These are phyloP conservation scores for Furcasterigmium sp. DNA, from an alignment of 2,329 filamentous ascomycete genomes.

Conservation along the genomic window DNA sequence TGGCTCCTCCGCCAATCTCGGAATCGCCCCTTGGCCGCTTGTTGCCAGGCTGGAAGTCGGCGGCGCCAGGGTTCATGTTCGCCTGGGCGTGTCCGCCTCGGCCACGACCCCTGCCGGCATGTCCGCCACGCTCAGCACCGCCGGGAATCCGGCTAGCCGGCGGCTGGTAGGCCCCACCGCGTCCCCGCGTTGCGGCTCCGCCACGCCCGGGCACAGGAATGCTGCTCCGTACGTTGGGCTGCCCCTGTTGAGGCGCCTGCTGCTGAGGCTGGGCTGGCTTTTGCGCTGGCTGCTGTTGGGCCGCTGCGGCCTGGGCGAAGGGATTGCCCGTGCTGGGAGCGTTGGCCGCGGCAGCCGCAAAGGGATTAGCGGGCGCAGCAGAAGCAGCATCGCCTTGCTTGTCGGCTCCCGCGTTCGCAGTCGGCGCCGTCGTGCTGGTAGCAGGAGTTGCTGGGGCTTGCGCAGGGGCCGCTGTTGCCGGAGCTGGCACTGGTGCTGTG, in stretches of 20 bases:
- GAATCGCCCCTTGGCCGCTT: constrained; percentile 53
- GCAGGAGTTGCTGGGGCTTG: constrained; percentile 8
- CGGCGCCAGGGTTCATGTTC: constrained; percentile 43
- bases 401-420: not conserved
- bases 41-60: constrained; percentile 52
- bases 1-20: constrained; percentile 34
- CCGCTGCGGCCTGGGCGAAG: constrained; percentile 2
- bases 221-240: constrained; percentile 15
- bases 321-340: constrained; percentile 2
- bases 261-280: constrained; percentile 21
- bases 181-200: constrained; percentile 23
- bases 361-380: constrained; percentile 6
- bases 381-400: not conserved
- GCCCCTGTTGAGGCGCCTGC: constrained; percentile 12
- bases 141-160: constrained; percentile 29
- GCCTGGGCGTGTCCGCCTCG: constrained; percentile 32
- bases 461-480: constrained; percentile 2
- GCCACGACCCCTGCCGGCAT: constrained; percentile 25
- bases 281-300: constrained; percentile 9
- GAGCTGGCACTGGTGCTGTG: not conserved
- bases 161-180: constrained; percentile 30
- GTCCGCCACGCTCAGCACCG: constrained; percentile 27
- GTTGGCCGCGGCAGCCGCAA: constrained; percentile 3
- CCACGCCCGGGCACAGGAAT: constrained; percentile 37
- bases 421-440: constrained; percentile 1